Evolutionary conservation across 805 yeast species (phyloP), one percentile per base, ranked within the genome.

Genomic region (Torulaspora indica): DNA sequence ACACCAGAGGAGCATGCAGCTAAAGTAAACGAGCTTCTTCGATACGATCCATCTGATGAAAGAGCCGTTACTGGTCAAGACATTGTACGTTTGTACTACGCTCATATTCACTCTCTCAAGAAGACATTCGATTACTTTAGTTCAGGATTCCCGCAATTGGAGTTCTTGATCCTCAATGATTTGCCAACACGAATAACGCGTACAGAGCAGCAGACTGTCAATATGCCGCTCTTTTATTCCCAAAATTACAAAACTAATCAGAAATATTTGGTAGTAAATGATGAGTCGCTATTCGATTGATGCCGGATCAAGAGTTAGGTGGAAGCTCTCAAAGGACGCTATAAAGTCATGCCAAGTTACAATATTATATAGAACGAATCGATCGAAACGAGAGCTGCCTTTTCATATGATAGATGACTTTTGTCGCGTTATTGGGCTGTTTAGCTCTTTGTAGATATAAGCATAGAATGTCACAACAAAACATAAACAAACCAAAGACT

Each of bases 131-230:
- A 60, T 34, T 66, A 58, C 30, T 63, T 69, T 45, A 40, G 62
- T 5, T 47, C 48, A 12, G 38, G 51, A 5, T 66, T 66, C 45
- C 57, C 61, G 3, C 49, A 53, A 2, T 46, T 70, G 28, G 47
- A 60, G 41, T 67, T 59, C 32, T 42, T 70, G 38, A 60, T 60
- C 1, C 39, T 69, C 9, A 68, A 67, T 40, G 71, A 64, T 34
- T 42, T 67, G 12, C 63, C 71, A 1, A 62, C 70, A 2, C 47
- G 55, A 33, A 44, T 67, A 6, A 37, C 52, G 14, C 51, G 56
- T 31, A 53, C 53, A 12, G 61, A 56, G 22, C 51, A 51, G 12
- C 67, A 63, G 49, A 54, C 38, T 37, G 58, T 58, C 41, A 60
- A 56, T 30, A 40, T 57, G 9, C 67, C 67, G 7, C 38, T 61